phyloP scores from a whole-genome alignment of 164 flowering plant species.

The Vitis rotundifolia region DNA sequence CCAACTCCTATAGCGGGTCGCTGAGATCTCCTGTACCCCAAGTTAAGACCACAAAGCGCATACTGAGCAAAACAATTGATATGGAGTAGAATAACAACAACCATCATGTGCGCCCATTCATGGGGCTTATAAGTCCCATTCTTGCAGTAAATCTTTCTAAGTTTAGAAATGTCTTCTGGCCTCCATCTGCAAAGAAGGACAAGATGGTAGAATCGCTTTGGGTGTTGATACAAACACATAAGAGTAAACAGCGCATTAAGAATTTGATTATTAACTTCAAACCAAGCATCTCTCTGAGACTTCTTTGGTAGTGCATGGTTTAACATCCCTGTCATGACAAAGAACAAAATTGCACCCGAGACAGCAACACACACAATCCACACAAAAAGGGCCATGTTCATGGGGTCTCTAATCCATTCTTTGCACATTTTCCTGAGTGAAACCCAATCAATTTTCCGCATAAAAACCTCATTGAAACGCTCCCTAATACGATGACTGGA shows the following conservation, averaged over 20 bases:
- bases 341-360: conserved; percentile 81
- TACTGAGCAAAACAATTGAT: conserved; percentile 88
- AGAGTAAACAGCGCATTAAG: conserved; percentile 92
- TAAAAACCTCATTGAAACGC: conserved; percentile 41
- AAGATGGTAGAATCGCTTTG: conserved; percentile 76
- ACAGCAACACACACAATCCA: conserved; percentile 78
- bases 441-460: conserved; percentile 56
- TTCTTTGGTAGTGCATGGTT: conserved; percentile 57
- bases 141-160: conserved; percentile 82
- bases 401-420: conserved; percentile 76
- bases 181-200: conserved; percentile 75
- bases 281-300: conserved; percentile 75
- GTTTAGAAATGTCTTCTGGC: conserved; percentile 59
- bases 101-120: conserved; percentile 94
- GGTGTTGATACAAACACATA: conserved; percentile 92
- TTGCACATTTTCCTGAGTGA: conserved; percentile 45
- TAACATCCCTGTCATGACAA: conserved; percentile 91
- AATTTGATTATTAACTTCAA: conserved; percentile 92
- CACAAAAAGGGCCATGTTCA: conserved; percentile 74
- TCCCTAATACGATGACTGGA: conserved; percentile 37
- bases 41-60: conserved; percentile 78
- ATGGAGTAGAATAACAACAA: conserved; percentile 73
- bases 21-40: conserved; percentile 78
- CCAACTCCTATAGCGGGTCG: conserved; percentile 89
- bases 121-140: conserved; percentile 86